Percentiles rank a stretch among this genome's conserved stretches.
Evolutionary conservation across 2,329 filamentous ascomycete species (phyloP).

Genomic region (Cryphonectria japonica): DNA sequence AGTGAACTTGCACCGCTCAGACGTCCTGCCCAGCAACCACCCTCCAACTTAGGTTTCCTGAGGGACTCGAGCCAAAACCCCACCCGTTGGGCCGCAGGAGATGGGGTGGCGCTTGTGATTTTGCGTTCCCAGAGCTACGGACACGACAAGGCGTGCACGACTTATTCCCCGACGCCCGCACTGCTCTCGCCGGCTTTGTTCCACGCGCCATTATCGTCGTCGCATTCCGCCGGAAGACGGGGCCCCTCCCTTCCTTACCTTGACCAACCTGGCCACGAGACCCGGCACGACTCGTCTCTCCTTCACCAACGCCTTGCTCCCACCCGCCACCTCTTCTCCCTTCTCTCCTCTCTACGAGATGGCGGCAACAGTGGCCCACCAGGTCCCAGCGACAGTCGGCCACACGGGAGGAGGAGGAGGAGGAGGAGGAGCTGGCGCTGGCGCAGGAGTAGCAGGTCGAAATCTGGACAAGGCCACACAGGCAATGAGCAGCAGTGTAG

Average conservation of each 20-base stretch:
- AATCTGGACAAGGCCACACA: conserved; percentile 23
- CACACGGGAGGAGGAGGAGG: conserved; percentile 27
- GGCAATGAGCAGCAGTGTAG: conserved; percentile 8
- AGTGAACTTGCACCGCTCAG: background rate
- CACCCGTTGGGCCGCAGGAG: background rate
- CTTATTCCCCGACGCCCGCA: background rate
- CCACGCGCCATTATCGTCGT: background rate
- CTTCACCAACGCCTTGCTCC: background rate
- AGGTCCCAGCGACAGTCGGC: conserved; percentile 32
- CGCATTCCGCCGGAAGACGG: background rate
- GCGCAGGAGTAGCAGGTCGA: conserved; percentile 9
- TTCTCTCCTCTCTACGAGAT: conserved; percentile 28
- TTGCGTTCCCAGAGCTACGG: background rate
- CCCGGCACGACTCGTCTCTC: background rate
- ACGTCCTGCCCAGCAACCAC: background rate
- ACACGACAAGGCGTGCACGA: conserved; percentile 9
- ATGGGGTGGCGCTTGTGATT: conserved; percentile 11
- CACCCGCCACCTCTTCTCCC: background rate
- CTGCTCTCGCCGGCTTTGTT: background rate
- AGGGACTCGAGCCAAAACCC: conserved; percentile 6
- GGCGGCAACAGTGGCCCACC: conserved; percentile 40
- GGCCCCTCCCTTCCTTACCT: background rate
- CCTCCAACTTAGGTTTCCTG: background rate
- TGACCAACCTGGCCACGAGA: background rate
- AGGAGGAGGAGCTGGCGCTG: conserved; percentile 1